Evolutionary conservation across 352 stramenopile species (phyloP).

Genomic region (Ophiocytium majus): DNA sequence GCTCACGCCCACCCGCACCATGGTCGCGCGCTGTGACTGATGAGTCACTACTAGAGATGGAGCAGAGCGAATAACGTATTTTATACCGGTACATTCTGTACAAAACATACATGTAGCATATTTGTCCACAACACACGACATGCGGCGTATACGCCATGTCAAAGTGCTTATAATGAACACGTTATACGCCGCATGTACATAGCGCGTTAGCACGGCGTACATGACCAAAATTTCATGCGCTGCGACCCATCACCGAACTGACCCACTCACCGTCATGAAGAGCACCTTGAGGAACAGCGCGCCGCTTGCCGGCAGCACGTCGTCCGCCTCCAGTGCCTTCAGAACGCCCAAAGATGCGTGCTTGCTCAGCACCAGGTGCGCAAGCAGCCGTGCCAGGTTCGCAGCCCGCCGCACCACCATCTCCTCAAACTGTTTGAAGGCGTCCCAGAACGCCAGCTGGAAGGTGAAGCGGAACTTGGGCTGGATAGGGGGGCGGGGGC

Average conservation of each 20-base stretch:
- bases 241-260: background rate
- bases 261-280: background rate
- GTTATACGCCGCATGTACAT: background rate
- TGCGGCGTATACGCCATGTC: too few species aligned
- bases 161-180: background rate
- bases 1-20: too few species aligned
- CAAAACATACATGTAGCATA: too few species aligned
- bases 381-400: slow-evolving; percentile 51
- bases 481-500: background rate
- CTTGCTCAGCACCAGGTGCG: slow-evolving; percentile 46
- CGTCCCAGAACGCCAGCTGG: slow-evolving; percentile 93
- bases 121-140: too few species aligned
- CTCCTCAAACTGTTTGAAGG: slow-evolving; percentile 86
- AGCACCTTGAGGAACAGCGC: slow-evolving; percentile 6
- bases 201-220: background rate
- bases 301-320: background rate
- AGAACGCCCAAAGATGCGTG: slow-evolving; percentile 48
- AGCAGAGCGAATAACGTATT: too few species aligned
- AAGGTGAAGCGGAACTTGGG: slow-evolving; percentile 44
- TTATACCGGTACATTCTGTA: too few species aligned
- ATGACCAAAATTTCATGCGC: background rate
- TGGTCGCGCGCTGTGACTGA: too few species aligned
- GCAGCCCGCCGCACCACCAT: slow-evolving; percentile 61
- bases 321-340: slow-evolving; percentile 21
- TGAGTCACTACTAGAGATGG: too few species aligned